Base-by-base conservation (phyloP, 345 rosid species). In the Salix viminalis region DNA sequence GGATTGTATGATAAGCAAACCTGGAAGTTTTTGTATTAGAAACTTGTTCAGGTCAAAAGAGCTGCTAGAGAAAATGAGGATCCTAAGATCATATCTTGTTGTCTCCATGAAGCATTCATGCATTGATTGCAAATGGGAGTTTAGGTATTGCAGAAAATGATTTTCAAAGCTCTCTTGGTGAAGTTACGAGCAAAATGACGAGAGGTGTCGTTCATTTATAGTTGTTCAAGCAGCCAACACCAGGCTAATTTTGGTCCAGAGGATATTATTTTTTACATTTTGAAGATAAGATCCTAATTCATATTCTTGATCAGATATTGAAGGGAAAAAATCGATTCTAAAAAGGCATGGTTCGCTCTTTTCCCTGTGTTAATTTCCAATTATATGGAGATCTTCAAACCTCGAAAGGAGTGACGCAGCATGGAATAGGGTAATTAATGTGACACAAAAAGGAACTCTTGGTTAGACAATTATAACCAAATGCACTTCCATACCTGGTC, bases 401-500 rank as follows among this genome's bases (percentile, higher is more conserved):
- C 19, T 50, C 0, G 56, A 50, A 16, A 16, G 56, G 56, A 50
- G 8, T 16, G 56, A 16, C 8, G 6, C 5, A 15, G 18, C 21
- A 50, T 50, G 1, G 56, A 50, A 50, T 15, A 50, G 7, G 7
- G 23, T 52, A 52, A 18, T 6, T 34, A 34, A 52, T 52, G 58
- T 6, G 34, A 52, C 58, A 16, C 8, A 52, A 8, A 52, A 52
- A 16, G 58, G 7, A 21, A 52, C 19, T 52, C 23, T 2, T 34
- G 36, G 36, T 1, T 34, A 34, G 6, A 18, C 19, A 18, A 9
- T 52, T 2, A n/a, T 21, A 54, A 54, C 24, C 24, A 21, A n/a
- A 54, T 21, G n/a, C 60, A 54, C 60, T 64, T 62, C 56, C 44
- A 28, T 79, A 87, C 91, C 91, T 84, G 79, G 42, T 85, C 84